phyloP scores from a whole-genome alignment of 352 stramenopile genomes.

The Phytophthora fragariae region DNA sequence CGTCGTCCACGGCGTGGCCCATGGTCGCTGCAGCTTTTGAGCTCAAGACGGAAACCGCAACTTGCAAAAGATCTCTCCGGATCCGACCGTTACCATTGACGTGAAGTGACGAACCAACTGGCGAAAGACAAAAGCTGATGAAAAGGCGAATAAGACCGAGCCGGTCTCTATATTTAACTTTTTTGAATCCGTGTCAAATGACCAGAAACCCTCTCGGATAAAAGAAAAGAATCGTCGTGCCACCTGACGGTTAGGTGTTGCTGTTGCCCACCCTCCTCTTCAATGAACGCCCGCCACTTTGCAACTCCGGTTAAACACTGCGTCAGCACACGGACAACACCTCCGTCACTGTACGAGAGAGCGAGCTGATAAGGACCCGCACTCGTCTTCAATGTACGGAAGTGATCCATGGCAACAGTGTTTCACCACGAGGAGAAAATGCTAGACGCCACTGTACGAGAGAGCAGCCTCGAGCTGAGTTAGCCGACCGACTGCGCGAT shows the following conservation, averaged over 20 bases:
- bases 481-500: constrained; percentile 7
- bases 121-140: constrained; percentile 11
- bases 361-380: not conserved
- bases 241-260: not conserved
- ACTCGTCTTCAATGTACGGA: constrained; percentile 45
- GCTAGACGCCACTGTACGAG: constrained; percentile 31
- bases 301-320: constrained; percentile 8
- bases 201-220: constrained; percentile 11
- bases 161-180: constrained; percentile 3
- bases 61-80: not conserved
- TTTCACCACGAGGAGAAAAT: not conserved
- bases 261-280: constrained; percentile 37
- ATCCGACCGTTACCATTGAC: constrained; percentile 3
- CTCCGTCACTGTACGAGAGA: constrained; percentile 40
- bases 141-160: constrained; percentile 21
- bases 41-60: constrained; percentile 16
- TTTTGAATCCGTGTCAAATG: not conserved
- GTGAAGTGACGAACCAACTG: constrained; percentile 22
- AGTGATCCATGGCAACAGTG: not conserved
- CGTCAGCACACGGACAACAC: not conserved
- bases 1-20: constrained; percentile 29
- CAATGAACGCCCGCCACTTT: constrained; percentile 26
- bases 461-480: constrained; percentile 4
- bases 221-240: not conserved
- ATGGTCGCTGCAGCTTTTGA: constrained; percentile 10